A percentile compares a stretch with the other conserved stretches of the same genome.
phyloP scores from a whole-genome alignment of 192 early-diverging fungal species.

The Cladochytrium replicatum region DNA sequence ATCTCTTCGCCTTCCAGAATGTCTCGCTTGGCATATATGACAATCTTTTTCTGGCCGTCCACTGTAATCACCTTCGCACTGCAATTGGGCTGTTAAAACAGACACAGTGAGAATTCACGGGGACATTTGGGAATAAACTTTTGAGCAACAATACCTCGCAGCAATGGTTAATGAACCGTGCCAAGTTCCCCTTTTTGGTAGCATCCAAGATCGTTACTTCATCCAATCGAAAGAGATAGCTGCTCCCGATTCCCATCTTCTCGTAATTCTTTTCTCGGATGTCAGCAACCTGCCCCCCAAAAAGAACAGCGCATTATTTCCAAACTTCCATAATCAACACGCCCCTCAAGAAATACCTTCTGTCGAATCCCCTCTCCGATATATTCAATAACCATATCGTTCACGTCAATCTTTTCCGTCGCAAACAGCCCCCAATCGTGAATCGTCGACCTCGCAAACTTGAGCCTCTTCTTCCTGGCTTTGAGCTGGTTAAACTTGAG shows the following conservation, averaged over 20 bases:
- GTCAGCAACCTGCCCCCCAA: constrained; percentile 76
- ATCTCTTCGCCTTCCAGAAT: constrained; percentile 95
- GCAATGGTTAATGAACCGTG: constrained; percentile 97
- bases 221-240: constrained; percentile 94
- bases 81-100: constrained; percentile 83
- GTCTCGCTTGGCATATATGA: constrained; percentile 93
- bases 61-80: constrained; percentile 90
- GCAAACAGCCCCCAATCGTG: constrained; percentile 99
- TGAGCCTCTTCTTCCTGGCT: constrained; percentile 77
- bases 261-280: constrained; percentile 89
- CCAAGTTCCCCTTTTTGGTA: constrained; percentile 93
- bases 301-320: background rate
- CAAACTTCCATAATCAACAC: background rate
- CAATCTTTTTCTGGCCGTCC: constrained; percentile 88
- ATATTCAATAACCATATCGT: constrained; percentile 98
- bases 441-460: constrained; percentile 87
- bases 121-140: constrained; percentile 1
- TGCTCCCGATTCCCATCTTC: constrained; percentile 80
- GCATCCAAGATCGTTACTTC: constrained; percentile 95
- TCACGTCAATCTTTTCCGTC: constrained; percentile 78
- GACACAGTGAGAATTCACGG: constrained; percentile 3
- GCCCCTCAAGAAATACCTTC: constrained; percentile 40
- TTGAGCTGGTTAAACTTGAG: constrained; percentile 91
- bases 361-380: constrained; percentile 93
- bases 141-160: constrained; percentile 59